Base-by-base conservation (phyloP, 495 filamentous ascomycete genomes). In the Thozetella sp. region DNA sequence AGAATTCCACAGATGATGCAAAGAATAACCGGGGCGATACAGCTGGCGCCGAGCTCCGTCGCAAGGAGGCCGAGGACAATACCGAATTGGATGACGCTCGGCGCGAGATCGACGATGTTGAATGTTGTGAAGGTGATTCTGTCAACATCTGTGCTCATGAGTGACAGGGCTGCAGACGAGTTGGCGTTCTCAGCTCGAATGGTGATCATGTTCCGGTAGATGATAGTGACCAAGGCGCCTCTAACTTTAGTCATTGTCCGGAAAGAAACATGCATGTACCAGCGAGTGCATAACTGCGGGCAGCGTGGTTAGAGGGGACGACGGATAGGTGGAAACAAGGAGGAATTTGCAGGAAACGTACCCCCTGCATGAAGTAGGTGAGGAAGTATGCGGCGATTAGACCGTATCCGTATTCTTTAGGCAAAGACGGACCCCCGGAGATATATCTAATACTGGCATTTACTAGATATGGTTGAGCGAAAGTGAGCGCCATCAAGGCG, bases 331-430 rank as follows among this genome's bases (percentile, higher is more conserved):
- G 30, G 30, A 37, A 6, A 37, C 30, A 37, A 6, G 15, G 30
- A 37, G 6, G 15, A 37, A 15, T 6, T 37, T 6, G 30, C 6
- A 37, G 30, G 15, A 37, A 15, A 37, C 60, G 12, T 59, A 76
- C 73, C 1, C 79, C 83, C 24, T 86, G 74, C 0, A 85, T 85
- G 13, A 74, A 52, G 60, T 87, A 87, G 1, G 85, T 76, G 22
- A 86, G 56, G 20, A 75, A 63, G 54, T 77, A 83, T 4, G 82
- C 84, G 15, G 80, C 84, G 54, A 86, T 85, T 26, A 86, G 60
- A 2, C 81, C 83, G 64, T 85, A 82, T 53, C 77, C 75, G 30
- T 79, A 65, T 54, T 84, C 78, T 11, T 65, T 75, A 13, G 81
- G 76, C 15, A 59, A 24, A 23, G 63, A 74, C 0, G 72, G 71